phyloP scores from a whole-genome alignment of 352 stramenopile species.

The Hyaloperonospora brassicae region DNA sequence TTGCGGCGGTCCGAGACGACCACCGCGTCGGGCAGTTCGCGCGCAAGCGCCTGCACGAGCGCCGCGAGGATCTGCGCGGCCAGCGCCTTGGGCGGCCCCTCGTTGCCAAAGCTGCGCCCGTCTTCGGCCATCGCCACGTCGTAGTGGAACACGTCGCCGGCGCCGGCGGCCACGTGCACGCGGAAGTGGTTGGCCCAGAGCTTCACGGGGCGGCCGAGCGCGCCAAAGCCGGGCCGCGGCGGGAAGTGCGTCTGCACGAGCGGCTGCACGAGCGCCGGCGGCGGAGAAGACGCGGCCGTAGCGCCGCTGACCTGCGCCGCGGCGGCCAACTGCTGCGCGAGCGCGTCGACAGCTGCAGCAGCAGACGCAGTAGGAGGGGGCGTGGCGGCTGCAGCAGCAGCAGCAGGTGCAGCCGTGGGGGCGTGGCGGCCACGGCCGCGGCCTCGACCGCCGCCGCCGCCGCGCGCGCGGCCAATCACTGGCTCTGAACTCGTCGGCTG shows the following conservation, averaged over 20 bases:
- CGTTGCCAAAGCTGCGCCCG: constrained; percentile 32
- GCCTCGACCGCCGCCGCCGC: constrained; percentile 5
- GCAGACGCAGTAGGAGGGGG: background rate
- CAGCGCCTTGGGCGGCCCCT: constrained; percentile 47
- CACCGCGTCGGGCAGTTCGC: constrained; percentile 28
- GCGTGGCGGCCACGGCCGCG: background rate
- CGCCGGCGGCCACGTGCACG: constrained; percentile 36
- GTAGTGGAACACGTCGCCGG: constrained; percentile 69
- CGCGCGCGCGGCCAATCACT: constrained; percentile 10
- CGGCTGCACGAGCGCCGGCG: constrained; percentile 26
- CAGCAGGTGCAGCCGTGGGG: constrained; percentile 1
- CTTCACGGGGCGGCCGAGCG: constrained; percentile 28
- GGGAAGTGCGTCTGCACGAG: constrained; percentile 40
- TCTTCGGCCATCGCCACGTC: constrained; percentile 48
- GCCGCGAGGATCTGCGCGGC: constrained; percentile 48
- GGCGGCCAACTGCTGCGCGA: constrained; percentile 30
- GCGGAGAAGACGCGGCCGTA: no score
- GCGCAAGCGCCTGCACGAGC: constrained; percentile 33
- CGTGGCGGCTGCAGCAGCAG: constrained; percentile 5
- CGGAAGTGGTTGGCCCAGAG: constrained; percentile 61
- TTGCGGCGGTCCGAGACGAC: constrained; percentile 48
- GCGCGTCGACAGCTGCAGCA: background rate
- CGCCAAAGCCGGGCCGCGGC: constrained; percentile 49
- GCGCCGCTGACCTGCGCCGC: constrained; percentile 29
- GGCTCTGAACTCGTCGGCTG: constrained; percentile 13